Conservation (phyloP, 352 stramenopile species). For the Phytophthora hybrid region DNA sequence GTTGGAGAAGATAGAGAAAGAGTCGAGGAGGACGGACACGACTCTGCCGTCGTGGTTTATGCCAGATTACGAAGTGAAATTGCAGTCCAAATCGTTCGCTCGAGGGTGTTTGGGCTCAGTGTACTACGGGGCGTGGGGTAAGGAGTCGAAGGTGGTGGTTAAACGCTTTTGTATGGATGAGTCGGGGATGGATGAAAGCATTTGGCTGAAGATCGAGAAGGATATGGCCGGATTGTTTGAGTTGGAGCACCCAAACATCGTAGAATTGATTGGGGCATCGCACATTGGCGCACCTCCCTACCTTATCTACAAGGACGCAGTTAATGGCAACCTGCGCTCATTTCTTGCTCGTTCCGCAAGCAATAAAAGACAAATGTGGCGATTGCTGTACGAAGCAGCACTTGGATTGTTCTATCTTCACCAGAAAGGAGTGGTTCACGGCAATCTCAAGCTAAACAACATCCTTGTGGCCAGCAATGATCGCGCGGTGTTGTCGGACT, state of each 20-base stretch:
- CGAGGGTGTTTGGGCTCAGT: neutral
- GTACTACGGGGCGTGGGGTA: neutral
- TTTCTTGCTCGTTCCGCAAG: constrained; percentile 1
- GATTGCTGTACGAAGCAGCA: constrained; percentile 18
- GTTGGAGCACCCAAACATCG: constrained; percentile 14
- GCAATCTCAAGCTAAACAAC: constrained; percentile 42
- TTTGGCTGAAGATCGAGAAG: neutral
- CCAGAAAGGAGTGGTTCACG: constrained; percentile 30
- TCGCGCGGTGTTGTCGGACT: constrained; percentile 34
- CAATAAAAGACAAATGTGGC: constrained; percentile 5
- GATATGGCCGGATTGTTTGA: constrained; percentile 11
- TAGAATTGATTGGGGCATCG: constrained; percentile 15
- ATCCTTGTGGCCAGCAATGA: constrained; percentile 28
- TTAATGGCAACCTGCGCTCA: neutral
- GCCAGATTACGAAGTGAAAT: neutral
- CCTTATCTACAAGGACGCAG: constrained; percentile 17
- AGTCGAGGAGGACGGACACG: neutral
- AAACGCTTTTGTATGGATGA: constrained; percentile 6
- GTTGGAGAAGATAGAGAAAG: neutral
- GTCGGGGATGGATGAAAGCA: neutral
- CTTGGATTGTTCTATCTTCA: constrained; percentile 38
- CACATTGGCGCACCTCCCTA: constrained; percentile 9
- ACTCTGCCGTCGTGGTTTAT: constrained; percentile 9
- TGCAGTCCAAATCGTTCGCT: constrained; percentile 5
- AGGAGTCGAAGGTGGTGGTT: neutral